These are phyloP conservation scores for Oryza meridionalis DNA, from an alignment of 176 grass and related monocot species.

Conservation along the genomic window DNA sequence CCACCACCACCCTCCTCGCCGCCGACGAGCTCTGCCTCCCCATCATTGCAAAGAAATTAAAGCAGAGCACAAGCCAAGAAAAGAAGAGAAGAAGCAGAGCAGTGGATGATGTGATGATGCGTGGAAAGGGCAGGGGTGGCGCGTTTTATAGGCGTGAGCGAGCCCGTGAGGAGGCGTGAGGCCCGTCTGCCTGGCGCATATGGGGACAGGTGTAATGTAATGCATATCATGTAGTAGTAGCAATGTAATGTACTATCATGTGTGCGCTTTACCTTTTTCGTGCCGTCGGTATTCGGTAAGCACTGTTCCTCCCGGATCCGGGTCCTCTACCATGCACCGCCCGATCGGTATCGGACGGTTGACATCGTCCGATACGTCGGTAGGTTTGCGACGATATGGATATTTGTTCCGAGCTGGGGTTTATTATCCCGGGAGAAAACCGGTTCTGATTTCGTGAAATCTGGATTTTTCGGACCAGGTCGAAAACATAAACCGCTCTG, in stretches of 20 bases:
- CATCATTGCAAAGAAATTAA: not conserved
- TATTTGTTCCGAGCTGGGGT: too few species aligned
- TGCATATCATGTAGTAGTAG: not conserved
- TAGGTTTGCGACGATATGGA: too few species aligned
- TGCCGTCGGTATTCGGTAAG: conserved; percentile 8
- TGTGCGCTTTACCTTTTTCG: not conserved
- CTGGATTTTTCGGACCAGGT: too few species aligned
- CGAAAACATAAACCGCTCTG: too few species aligned
- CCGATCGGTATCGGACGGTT: not conserved
- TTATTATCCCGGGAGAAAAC: too few species aligned
- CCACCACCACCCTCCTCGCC: not conserved
- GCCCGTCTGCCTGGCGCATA: too few species aligned
- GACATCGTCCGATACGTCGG: not conserved
- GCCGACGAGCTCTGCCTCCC: not conserved
- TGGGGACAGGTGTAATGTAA: not conserved
- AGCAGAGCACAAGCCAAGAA: too few species aligned
- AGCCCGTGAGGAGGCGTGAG: too few species aligned
- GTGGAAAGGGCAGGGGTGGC: not conserved
- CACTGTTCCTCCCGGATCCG: not conserved
- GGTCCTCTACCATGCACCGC: not conserved
- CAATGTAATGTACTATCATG: not conserved
- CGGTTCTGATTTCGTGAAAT: too few species aligned
- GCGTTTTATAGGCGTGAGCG: conserved; percentile 41
- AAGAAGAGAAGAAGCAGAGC: not conserved
- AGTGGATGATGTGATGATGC: not conserved